Base-by-base conservation (phyloP, 352 stramenopile species). In the Phytophthora multivora region DNA sequence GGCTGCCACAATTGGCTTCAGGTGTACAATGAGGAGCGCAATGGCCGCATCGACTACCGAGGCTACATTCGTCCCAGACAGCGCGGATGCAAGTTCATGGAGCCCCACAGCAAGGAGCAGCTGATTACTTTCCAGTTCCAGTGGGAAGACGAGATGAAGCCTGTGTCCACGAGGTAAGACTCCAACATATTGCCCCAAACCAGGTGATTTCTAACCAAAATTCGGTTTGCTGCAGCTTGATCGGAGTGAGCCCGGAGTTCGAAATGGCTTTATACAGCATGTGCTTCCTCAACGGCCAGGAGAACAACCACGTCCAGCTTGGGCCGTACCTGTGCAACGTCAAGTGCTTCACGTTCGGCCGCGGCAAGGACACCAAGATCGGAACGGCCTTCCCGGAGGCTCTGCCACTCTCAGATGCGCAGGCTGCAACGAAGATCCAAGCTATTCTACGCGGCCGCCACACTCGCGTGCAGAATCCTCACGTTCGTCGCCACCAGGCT, bases 1-100 rank as follows among this genome's bases (percentile, higher is more conserved):
- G 95, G 95, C 11, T 97, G 98, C 71, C 96, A 99, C 79, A 99
- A 99, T 76, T 99, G 96, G 96, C 91, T 99, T 52, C 91, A 98
- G 60, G 94, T 98, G 35, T 99, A 98, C 74, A 86, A 97, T 28
- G 93, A 98, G 66, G 96, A 99, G 75, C 90, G 95, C 67, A 82
- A 83, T 12, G 93, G 93, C 5, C 83, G 83, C 30, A 72, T 99
- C 31, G 86, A 99, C 79, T 99, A 98, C 74, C 79, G 83, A 31
- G 96, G 95, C 8, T 98, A 97, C 69, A 97, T 98, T 57, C 91
- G 95, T 21, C 95, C 86, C 13, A 89, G 89, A 60, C 79, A 89
- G 67, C 84, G 86, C 33, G 83, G 86, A 0, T 70, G 74, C 39
- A 77, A 75, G 36, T 79, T 90, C 69, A 80, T 86, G 52, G 72